phyloP scores from a whole-genome alignment of 768 basidiomycete species.

The Pleurotus sapidus region DNA sequence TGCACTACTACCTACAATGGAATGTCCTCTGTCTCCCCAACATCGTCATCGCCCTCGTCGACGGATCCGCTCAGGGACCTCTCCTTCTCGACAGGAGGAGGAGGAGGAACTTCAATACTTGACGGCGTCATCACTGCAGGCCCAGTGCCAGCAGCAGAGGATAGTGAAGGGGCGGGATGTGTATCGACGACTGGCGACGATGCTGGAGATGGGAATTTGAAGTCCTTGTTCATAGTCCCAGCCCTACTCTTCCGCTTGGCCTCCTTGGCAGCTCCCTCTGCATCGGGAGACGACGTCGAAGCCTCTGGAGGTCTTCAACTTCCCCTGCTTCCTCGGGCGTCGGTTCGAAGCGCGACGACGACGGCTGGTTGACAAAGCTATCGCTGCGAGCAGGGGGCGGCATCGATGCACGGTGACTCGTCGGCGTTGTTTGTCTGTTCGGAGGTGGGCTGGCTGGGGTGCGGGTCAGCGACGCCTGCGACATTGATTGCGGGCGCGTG shows the following conservation, averaged over 20 bases:
- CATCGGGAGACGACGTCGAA: conserved; percentile 17
- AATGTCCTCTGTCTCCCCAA: conserved; percentile 79
- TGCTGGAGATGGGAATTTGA: conserved; percentile 60
- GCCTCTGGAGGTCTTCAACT: conserved; percentile 23
- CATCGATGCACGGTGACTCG: conserved; percentile 64
- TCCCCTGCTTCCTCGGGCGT: conserved; percentile 45
- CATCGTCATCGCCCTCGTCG: conserved; percentile 67
- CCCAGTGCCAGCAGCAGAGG: too few relatives aligned
- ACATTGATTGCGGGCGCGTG: conserved; percentile 74
- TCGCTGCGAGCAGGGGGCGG: conserved; percentile 51
- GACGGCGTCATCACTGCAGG: conserved; percentile 51
- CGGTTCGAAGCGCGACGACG: conserved; percentile 39
- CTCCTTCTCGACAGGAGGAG: conserved; percentile 79
- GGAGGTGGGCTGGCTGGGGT: conserved; percentile 34
- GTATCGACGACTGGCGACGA: conserved; percentile 25
- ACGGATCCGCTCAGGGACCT: conserved; percentile 31
- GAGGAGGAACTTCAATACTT: conserved; percentile 75
- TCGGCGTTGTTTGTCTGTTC: conserved; percentile 26
- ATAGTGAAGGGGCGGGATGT: conserved; percentile 12
- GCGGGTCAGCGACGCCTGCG: conserved; percentile 55
- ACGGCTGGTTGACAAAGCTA: conserved; percentile 38
- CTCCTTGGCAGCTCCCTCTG: too few relatives aligned
- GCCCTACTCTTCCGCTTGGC: conserved; percentile 49
- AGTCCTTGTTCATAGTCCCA: conserved; percentile 77
- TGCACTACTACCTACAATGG: too few relatives aligned